Evolutionary conservation across 2,329 filamentous ascomycete species (phyloP).

Genomic region (Orbilia javanica): DNA sequence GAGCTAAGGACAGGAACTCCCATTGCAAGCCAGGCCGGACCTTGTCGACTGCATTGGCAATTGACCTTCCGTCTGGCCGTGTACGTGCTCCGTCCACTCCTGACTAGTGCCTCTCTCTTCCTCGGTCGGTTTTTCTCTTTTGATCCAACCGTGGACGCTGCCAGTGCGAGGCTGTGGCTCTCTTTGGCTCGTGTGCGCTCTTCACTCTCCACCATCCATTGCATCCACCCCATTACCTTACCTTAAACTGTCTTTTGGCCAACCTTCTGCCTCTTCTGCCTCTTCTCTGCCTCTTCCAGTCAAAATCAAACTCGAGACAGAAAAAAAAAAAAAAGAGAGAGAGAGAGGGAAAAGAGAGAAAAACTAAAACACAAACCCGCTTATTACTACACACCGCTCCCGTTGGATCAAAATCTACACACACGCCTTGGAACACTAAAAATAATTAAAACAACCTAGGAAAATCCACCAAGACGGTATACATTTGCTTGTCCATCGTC

Average conservation of each 20-base stretch:
- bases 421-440: no score
- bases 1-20: constrained; percentile 11
- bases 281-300: neutral
- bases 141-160: constrained; percentile 10
- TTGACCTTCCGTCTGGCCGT: constrained; percentile 37
- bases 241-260: no score
- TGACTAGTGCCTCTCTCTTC: constrained; percentile 39
- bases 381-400: no score
- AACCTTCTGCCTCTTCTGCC: neutral
- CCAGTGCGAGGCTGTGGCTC: neutral
- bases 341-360: no score
- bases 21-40: constrained; percentile 24
- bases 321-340: constrained; percentile 9
- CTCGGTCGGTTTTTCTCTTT: constrained; percentile 45
- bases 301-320: neutral
- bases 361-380: no score
- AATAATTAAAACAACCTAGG: no score
- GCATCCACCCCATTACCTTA: no score
- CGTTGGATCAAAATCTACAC: no score
- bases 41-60: constrained; percentile 33
- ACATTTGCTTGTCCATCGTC: no score
- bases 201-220: neutral
- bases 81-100: constrained; percentile 23
- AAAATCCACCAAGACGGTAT: no score
- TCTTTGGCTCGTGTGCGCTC: constrained; percentile 44